Evolutionary conservation across 345 rosid species (phyloP), one percentile per base, ranked within the genome.

Genomic region (Pistacia atlantica): DNA sequence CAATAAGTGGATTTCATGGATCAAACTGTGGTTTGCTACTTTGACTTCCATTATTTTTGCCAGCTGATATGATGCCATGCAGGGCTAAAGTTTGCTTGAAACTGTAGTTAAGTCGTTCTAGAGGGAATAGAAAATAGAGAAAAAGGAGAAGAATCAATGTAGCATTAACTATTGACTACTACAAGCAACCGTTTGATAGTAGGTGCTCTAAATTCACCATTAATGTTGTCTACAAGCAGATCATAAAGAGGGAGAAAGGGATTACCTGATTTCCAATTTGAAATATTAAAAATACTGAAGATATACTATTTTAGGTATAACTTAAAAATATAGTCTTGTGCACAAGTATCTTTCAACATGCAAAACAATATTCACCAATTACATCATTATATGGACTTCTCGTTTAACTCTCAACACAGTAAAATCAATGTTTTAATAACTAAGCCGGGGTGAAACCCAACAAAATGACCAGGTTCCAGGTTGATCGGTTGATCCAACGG

Each of bases 151-250:
- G 49, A 2, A 8, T 18, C 13, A 33, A 18, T 63, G 57, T 13
- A 12, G 5, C 57, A 12, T 3, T 14, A 17, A 52, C 5, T 52
- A 13, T 42, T 42, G 45, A 4, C 18, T 52, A 51, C n/a, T 4
- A 52, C 55, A 10, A 12, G 18, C 57, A 52, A 52, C 57, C 4
- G 57, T 2, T 52, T 52, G 57, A 52, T 3, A 52, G 18, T 31
- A 31, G 65, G n/a, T 62, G 42, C 10, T 62, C 42, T 31, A 62
- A 59, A 62, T 61, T 61, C 65, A 61, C 42, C 65, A 61, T 61
- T 61, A 61, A 61, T 61, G 38, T 31, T 31, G n/a, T 16, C 45
- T 31, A 25, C 25, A 42, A 42, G 6, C 45, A 42, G 25, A 42
- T 42, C 45, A 42, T 42, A 42, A 42, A 42, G 6, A 42, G 45